Conservation (phyloP, 1,139 yeast species). For the Eremothecium cymbalariae region DNA sequence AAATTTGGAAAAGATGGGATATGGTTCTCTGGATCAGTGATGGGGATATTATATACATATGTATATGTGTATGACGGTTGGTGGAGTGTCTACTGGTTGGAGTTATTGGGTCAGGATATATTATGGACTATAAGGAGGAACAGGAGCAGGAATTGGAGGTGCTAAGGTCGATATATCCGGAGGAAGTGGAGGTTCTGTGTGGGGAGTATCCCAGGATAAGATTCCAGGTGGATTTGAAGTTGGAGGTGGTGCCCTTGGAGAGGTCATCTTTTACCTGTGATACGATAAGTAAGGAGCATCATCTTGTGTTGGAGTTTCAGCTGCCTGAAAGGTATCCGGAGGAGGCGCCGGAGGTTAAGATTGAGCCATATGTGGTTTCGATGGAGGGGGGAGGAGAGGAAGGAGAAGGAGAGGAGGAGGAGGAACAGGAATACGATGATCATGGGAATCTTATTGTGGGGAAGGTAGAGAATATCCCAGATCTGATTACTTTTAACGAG, state of each 20-base stretch:
- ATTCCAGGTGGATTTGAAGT: slow-evolving; percentile 32
- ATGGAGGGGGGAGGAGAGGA: slow-evolving; percentile 33
- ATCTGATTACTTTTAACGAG: slow-evolving; percentile 43
- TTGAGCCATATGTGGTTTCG: slow-evolving; percentile 17
- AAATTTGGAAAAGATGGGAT: too few species aligned
- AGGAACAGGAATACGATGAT: slow-evolving; percentile 41
- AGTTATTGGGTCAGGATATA: background rate
- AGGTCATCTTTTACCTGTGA: slow-evolving; percentile 48
- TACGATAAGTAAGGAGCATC: slow-evolving; percentile 35
- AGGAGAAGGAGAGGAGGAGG: slow-evolving; percentile 38
- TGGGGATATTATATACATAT: too few species aligned
- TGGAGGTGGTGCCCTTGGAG: slow-evolving; percentile 34
- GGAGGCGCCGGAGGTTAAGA: slow-evolving; percentile 21
- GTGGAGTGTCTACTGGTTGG: background rate
- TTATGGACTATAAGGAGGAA: slow-evolving; percentile 67
- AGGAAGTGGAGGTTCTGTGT: slow-evolving; percentile 47
- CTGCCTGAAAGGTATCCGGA: slow-evolving; percentile 31
- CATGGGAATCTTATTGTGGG: slow-evolving; percentile 35
- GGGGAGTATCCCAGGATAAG: slow-evolving; percentile 24
- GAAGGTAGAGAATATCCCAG: slow-evolving; percentile 46
- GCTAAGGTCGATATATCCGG: slow-evolving; percentile 85
- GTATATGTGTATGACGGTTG: too few species aligned
- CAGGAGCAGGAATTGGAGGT: slow-evolving; percentile 76
- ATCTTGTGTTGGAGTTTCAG: slow-evolving; percentile 17
- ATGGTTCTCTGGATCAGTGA: too few species aligned